Evolutionary conservation across 495 filamentous ascomycete genomes (phyloP).

Genomic region (Penicillium cinerascens): DNA sequence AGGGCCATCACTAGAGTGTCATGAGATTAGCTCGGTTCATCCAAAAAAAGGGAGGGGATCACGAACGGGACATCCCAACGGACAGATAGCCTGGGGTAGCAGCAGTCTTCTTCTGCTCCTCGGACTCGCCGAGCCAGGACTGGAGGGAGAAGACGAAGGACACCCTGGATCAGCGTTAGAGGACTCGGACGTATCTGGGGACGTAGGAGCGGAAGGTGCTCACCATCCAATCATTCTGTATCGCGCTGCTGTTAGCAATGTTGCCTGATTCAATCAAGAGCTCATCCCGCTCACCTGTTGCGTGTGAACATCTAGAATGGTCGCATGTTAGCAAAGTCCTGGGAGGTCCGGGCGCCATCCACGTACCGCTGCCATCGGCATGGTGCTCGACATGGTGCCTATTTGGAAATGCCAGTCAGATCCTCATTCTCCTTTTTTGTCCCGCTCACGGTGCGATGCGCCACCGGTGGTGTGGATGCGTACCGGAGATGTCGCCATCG

Average conservation of each 20-base stretch:
- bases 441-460: background rate
- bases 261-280: background rate
- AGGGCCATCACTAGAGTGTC: conserved; percentile 66
- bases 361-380: conserved; percentile 86
- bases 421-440: conserved; percentile 1
- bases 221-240: conserved; percentile 76
- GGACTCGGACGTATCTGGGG: background rate
- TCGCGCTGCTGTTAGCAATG: conserved; percentile 9
- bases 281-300: conserved; percentile 61
- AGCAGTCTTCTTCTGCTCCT: conserved; percentile 63
- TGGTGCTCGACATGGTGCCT: conserved; percentile 74
- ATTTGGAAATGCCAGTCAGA: background rate
- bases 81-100: conserved; percentile 79
- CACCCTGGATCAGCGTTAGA: conserved; percentile 52
- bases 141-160: conserved; percentile 81
- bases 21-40: conserved; percentile 12
- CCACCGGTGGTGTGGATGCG: conserved; percentile 1
- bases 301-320: conserved; percentile 72
- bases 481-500: conserved; percentile 54
- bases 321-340: conserved; percentile 17
- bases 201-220: conserved; percentile 14
- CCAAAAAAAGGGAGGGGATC: background rate
- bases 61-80: conserved; percentile 81
- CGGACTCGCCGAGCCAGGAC: conserved; percentile 80
- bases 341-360: background rate